Evolutionary conservation across 2,329 filamentous ascomycete genomes (phyloP).

Genomic region (Ceratocystis lukuohia): DNA sequence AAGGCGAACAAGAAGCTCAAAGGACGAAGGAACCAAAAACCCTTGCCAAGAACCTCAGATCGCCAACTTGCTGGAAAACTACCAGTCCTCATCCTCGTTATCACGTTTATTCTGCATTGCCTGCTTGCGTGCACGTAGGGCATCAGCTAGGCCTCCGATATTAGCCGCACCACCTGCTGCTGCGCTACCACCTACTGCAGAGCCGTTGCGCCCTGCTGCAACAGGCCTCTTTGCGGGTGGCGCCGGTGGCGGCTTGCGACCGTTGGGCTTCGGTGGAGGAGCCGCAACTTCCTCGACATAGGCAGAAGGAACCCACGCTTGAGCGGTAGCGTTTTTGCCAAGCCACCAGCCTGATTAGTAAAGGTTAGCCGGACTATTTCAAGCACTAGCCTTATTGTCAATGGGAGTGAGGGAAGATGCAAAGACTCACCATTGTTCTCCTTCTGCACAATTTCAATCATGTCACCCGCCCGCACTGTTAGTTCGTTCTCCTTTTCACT

Average conservation of each 20-base stretch:
- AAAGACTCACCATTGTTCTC: constrained; percentile 71
- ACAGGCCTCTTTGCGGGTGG: constrained; percentile 71
- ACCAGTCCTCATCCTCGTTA: constrained; percentile 62
- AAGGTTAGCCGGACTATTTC: constrained; percentile 19
- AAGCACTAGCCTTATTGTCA: constrained; percentile 12
- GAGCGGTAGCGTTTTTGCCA: constrained; percentile 56
- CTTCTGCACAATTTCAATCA: constrained; percentile 85
- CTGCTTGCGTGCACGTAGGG: constrained; percentile 61
- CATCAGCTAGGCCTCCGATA: constrained; percentile 62
- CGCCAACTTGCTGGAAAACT: constrained; percentile 9
- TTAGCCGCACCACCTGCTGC: constrained; percentile 55
- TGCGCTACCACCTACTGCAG: constrained; percentile 46
- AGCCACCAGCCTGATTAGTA: constrained; percentile 75
- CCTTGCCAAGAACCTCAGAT: no score
- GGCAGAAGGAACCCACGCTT: constrained; percentile 87
- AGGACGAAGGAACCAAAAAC: background rate
- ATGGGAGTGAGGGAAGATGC: background rate
- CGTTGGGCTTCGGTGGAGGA: constrained; percentile 30
- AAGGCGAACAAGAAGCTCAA: background rate
- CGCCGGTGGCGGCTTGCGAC: constrained; percentile 60
- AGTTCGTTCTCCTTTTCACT: constrained; percentile 79
- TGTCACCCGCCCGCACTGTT: constrained; percentile 61
- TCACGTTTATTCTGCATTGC: constrained; percentile 59
- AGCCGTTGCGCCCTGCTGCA: constrained; percentile 55
- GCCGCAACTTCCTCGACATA: constrained; percentile 78